Conservation (phyloP, 371 early-diverging fungal genomes). For the Apophysomyces trapeziformis region DNA sequence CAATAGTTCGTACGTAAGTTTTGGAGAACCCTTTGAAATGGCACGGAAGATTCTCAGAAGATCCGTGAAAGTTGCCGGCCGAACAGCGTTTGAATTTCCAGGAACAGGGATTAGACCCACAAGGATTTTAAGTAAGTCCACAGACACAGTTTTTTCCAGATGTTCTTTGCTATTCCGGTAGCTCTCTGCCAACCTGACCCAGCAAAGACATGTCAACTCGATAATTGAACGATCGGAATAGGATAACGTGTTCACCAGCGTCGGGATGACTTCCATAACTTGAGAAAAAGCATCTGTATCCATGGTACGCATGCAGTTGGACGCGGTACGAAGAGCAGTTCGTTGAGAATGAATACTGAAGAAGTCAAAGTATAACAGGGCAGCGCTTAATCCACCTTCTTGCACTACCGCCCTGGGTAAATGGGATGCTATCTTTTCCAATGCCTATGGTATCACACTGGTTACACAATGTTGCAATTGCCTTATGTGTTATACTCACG, state of each 20-base stretch:
- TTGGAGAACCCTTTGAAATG: constrained; percentile 66
- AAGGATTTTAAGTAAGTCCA: constrained; percentile 49
- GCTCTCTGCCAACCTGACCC: constrained; percentile 68
- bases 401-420: constrained; percentile 75
- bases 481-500: constrained; percentile 38
- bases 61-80: constrained; percentile 60
- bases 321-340: constrained; percentile 79
- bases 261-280: constrained; percentile 73
- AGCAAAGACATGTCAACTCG: constrained; percentile 70
- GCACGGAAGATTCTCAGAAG: constrained; percentile 66
- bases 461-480: neutral
- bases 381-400: constrained; percentile 79
- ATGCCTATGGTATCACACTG: constrained; percentile 40
- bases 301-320: constrained; percentile 77
- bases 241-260: constrained; percentile 66
- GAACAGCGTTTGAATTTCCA: constrained; percentile 44
- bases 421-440: constrained; percentile 78
- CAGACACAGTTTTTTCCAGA: constrained; percentile 57
- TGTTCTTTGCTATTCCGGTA: constrained; percentile 57
- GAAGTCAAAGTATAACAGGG: constrained; percentile 89
- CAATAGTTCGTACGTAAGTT: constrained; percentile 57
- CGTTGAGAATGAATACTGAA: constrained; percentile 88
- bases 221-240: constrained; percentile 78
- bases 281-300: constrained; percentile 60
- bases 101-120: constrained; percentile 47